These are phyloP conservation scores for Amaranthus hypochondriacus DNA, from an alignment of 148 eudicot genomes.

Conservation along the genomic window DNA sequence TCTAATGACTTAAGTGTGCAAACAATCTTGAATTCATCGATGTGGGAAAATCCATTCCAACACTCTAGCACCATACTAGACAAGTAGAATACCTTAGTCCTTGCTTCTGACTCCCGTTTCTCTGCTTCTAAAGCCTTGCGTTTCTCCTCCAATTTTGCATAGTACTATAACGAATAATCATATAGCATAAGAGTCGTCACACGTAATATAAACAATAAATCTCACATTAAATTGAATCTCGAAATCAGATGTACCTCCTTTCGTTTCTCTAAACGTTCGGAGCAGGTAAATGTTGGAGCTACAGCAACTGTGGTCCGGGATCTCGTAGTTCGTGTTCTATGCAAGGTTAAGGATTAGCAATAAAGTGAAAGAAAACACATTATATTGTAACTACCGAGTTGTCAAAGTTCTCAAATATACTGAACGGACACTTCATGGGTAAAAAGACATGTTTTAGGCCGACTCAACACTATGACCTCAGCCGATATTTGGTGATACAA, in stretches of 20 bases:
- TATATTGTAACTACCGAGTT: too few species aligned
- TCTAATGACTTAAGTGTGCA: too few species aligned
- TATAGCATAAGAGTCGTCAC: conserved; percentile 10
- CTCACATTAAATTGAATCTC: not conserved
- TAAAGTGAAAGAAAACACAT: not conserved
- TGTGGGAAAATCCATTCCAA: not conserved
- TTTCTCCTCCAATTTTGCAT: conserved; percentile 74
- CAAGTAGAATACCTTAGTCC: conserved; percentile 59
- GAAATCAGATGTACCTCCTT: not conserved
- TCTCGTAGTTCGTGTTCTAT: not conserved
- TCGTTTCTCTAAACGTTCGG: not conserved
- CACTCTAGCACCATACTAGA: not conserved
- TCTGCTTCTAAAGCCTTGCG: conserved; percentile 83
- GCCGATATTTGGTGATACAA: too few species aligned
- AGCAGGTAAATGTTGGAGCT: not conserved
- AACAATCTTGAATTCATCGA: too few species aligned
- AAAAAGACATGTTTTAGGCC: too few species aligned
- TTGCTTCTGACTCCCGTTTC: conserved; percentile 69
- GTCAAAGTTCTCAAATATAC: too few species aligned
- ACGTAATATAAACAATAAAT: not conserved
- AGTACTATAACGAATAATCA: conserved; percentile 43
- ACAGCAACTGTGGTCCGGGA: not conserved
- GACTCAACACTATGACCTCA: too few species aligned
- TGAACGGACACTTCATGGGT: too few species aligned
- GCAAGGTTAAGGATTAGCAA: not conserved